Conservation (phyloP, 768 basidiomycete species). For the Agrocybe praecox region DNA sequence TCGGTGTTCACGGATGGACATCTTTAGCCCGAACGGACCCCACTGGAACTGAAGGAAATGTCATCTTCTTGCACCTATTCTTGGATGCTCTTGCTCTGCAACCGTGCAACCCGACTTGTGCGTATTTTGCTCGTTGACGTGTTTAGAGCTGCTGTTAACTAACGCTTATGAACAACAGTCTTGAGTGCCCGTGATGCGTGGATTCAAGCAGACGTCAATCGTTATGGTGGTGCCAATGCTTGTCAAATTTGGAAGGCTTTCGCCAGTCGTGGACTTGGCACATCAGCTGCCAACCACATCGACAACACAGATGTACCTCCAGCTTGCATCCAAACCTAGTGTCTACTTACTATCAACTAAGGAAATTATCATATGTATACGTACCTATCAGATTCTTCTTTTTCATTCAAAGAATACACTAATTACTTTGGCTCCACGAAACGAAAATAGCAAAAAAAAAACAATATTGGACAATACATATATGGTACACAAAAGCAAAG, state of each 20-base stretch:
- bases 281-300: constrained; percentile 17
- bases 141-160: background rate
- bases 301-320: constrained; percentile 12
- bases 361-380: background rate
- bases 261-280: constrained; percentile 39
- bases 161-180: constrained; percentile 29
- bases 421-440: no score
- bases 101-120: constrained; percentile 27
- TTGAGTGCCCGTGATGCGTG: constrained; percentile 40
- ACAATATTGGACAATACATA: constrained; percentile 9
- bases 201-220: constrained; percentile 41
- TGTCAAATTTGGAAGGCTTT: constrained; percentile 43
- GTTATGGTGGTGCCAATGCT: constrained; percentile 35
- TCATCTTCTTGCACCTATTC: constrained; percentile 25
- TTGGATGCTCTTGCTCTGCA: constrained; percentile 23
- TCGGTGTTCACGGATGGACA: constrained; percentile 33
- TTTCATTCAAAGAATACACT: background rate
- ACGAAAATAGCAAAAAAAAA: background rate
- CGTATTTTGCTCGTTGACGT: background rate
- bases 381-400: background rate
- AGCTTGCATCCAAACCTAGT: background rate
- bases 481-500: constrained; percentile 8
- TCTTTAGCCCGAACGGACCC: constrained; percentile 29
- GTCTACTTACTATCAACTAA: background rate
- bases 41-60: constrained; percentile 20